These are phyloP conservation scores for Mucor saturninus DNA, from an alignment of 371 early-diverging fungal genomes.

Conservation along the genomic window DNA sequence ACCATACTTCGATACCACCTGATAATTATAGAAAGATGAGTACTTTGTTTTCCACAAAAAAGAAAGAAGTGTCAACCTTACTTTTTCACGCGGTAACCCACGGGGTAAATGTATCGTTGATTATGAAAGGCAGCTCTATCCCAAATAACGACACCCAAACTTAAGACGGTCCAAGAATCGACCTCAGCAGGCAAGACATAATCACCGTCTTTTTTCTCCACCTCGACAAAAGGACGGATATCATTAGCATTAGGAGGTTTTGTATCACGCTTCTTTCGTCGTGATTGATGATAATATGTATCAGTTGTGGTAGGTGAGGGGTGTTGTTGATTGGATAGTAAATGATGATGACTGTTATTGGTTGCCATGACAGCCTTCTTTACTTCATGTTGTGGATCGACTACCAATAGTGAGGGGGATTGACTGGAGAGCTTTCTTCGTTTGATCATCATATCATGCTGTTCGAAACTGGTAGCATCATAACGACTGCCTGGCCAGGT, in stretches of 20 bases:
- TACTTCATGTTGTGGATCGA: no score
- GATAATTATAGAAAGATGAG: neutral
- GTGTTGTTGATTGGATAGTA: neutral
- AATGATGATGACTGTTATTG: neutral
- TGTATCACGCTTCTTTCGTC: slow-evolving; percentile 46
- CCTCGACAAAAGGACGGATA: slow-evolving; percentile 45
- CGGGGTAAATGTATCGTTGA: slow-evolving; percentile 91
- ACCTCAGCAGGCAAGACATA: slow-evolving; percentile 78
- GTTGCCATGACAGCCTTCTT: neutral
- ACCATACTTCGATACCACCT: slow-evolving; percentile 77
- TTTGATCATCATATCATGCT: slow-evolving; percentile 11
- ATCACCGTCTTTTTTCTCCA: slow-evolving; percentile 64
- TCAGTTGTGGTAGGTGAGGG: slow-evolving; percentile 20
- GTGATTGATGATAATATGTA: slow-evolving; percentile 41
- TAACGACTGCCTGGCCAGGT: slow-evolving; percentile 35
- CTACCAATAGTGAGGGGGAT: neutral
- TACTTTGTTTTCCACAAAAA: neutral
- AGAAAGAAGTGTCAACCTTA: slow-evolving; percentile 18
- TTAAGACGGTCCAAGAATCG: slow-evolving; percentile 76
- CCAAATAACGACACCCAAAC: slow-evolving; percentile 73
- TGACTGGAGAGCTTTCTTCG: slow-evolving; percentile 10
- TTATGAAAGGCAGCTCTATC: slow-evolving; percentile 84
- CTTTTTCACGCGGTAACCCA: slow-evolving; percentile 75
- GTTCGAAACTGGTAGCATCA: slow-evolving; percentile 17
- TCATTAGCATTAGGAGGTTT: slow-evolving; percentile 48